These are phyloP conservation scores for Secale cereale DNA, from an alignment of 176 grass and related monocot species.

Conservation along the genomic window DNA sequence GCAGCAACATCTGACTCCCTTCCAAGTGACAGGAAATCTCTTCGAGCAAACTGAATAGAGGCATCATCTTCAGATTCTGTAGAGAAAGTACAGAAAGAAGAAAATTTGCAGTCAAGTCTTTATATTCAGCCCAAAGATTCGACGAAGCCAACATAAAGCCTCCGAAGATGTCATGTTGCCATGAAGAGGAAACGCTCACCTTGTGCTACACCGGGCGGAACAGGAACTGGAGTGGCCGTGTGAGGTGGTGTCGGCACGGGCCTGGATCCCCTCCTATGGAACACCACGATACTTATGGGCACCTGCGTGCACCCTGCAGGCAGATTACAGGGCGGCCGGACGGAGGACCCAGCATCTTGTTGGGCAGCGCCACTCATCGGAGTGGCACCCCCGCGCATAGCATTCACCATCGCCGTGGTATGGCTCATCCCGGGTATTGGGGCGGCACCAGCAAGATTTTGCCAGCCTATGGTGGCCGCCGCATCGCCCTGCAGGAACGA, in stretches of 20 bases:
- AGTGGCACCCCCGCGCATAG: not conserved
- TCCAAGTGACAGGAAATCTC: slow-evolving; percentile 36
- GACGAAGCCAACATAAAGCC: not conserved
- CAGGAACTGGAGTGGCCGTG: slow-evolving; percentile 2
- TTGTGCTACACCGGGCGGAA: slow-evolving; percentile 6
- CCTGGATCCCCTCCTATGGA: slow-evolving; percentile 28
- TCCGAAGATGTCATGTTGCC: slow-evolving; percentile 2
- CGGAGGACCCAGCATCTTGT: slow-evolving; percentile 6
- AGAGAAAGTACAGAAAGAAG: not conserved
- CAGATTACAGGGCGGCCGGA: slow-evolving; percentile 21
- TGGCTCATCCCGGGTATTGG: not conserved
- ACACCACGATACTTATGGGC: slow-evolving; percentile 43
- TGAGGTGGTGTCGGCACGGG: not conserved
- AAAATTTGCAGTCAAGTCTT: not conserved
- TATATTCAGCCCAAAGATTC: not conserved
- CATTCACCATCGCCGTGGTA: slow-evolving; percentile 4
- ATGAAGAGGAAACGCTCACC: slow-evolving; percentile 25
- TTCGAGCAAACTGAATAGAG: slow-evolving; percentile 18
- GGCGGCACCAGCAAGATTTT: slow-evolving; percentile 1
- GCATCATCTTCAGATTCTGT: slow-evolving; percentile 19
- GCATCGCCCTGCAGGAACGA: not conserved
- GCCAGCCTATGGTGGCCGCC: not conserved
- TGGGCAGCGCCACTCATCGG: slow-evolving; percentile 1
- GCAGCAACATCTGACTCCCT: not conserved
- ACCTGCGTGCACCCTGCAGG: slow-evolving; percentile 39